A percentile compares a stretch with the other conserved stretches of the same genome.
These are phyloP conservation scores for Umbelopsis ramanniana DNA, from an alignment of 192 early-diverging fungal species.

Conservation along the genomic window DNA sequence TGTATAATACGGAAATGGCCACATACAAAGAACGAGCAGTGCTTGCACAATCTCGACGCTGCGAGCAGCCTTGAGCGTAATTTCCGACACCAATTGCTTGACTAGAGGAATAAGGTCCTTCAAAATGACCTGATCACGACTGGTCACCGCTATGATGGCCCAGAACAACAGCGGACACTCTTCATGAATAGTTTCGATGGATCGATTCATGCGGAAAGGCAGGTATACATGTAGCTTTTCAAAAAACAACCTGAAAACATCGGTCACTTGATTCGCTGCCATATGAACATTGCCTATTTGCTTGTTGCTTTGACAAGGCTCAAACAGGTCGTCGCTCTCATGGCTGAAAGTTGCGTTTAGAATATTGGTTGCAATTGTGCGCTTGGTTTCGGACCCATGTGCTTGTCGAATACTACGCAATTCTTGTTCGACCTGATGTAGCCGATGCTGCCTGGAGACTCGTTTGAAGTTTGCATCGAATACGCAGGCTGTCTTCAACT, in stretches of 20 bases:
- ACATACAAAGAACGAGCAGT: neutral
- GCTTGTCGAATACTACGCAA: neutral
- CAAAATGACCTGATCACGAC: neutral
- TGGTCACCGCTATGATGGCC: slow-evolving; percentile 1
- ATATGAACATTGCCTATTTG: neutral
- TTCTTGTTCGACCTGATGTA: slow-evolving; percentile 21
- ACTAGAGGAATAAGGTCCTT: neutral
- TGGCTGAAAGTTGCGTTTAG: neutral
- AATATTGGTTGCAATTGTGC: neutral
- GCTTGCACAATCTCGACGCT: slow-evolving; percentile 11
- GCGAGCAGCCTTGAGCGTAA: slow-evolving; percentile 1
- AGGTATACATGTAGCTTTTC: slow-evolving; percentile 13
- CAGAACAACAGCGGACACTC: slow-evolving; percentile 2
- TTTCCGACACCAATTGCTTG: neutral
- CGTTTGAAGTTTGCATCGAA: slow-evolving; percentile 25
- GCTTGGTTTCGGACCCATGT: neutral
- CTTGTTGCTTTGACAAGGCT: neutral
- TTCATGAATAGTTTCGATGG: neutral
- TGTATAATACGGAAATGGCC: slow-evolving; percentile 3
- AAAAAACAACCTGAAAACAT: neutral
- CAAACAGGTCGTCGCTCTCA: neutral
- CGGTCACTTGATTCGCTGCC: neutral
- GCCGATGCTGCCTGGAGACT: slow-evolving; percentile 14
- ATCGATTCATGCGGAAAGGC: slow-evolving; percentile 6
- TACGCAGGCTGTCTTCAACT: slow-evolving; percentile 16